These are phyloP conservation scores for Cicer chorassanicum DNA, from an alignment of 306 rosid species.

Conservation along the genomic window DNA sequence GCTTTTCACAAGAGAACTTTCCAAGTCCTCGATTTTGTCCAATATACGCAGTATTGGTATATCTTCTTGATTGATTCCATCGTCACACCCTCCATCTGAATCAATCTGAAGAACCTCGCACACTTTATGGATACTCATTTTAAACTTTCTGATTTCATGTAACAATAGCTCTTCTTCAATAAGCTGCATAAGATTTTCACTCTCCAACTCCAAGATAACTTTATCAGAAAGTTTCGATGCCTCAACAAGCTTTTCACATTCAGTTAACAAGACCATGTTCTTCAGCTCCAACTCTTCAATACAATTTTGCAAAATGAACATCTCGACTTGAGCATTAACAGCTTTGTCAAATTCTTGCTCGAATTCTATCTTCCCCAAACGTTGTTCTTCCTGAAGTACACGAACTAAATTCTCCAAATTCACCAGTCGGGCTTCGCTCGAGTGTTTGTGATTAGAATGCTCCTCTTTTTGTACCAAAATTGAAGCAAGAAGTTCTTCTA, in stretches of 20 bases:
- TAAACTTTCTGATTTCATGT: slow-evolving; percentile 72
- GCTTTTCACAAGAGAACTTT: slow-evolving; percentile 58
- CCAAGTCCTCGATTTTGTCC: slow-evolving; percentile 62
- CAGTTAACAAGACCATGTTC: slow-evolving; percentile 61
- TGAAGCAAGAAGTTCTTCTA: slow-evolving; percentile 70
- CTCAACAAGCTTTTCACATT: slow-evolving; percentile 73
- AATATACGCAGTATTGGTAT: slow-evolving; percentile 58
- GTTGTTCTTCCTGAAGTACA: slow-evolving; percentile 65
- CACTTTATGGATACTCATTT: slow-evolving; percentile 62
- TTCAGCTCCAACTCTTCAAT: slow-evolving; percentile 86
- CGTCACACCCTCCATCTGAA: slow-evolving; percentile 49
- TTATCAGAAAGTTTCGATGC: slow-evolving; percentile 69
- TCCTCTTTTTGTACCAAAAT: slow-evolving; percentile 66
- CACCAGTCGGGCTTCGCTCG: slow-evolving; percentile 63
- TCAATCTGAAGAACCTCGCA: slow-evolving; percentile 75
- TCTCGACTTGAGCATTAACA: slow-evolving; percentile 83
- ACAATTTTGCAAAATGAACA: slow-evolving; percentile 81
- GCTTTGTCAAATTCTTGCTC: slow-evolving; percentile 84
- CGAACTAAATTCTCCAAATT: slow-evolving; percentile 68
- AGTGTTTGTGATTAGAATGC: slow-evolving; percentile 62
- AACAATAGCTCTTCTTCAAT: slow-evolving; percentile 81
- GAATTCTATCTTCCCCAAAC: slow-evolving; percentile 71
- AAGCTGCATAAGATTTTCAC: slow-evolving; percentile 86
- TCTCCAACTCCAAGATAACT: slow-evolving; percentile 81
- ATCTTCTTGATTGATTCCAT: slow-evolving; percentile 56